Base-by-base conservation (phyloP, 768 basidiomycete genomes). In the Zangia roseola region DNA sequence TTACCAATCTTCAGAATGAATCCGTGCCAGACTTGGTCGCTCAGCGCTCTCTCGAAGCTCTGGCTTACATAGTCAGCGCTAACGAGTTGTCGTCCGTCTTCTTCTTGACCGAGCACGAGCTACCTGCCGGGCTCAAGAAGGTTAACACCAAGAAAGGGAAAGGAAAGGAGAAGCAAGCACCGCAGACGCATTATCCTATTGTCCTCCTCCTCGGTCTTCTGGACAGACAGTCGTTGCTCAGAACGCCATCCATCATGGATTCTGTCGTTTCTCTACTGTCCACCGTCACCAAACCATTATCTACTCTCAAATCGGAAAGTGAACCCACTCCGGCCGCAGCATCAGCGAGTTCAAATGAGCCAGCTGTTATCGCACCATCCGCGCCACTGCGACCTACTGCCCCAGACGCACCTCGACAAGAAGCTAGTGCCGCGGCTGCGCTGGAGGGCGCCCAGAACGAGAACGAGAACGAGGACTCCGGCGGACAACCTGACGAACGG, bases 31-130 rank as follows among this genome's bases (percentile, higher is more conserved):
- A 97, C 58, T 76, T 99, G 36, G 86, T 97, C 46, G 92, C 92
- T 13, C 94, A 97, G 64, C 86, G 95, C 24, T 95, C 92, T 58
- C 78, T 99, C 14, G 97, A 99, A 63, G 90, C 89, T 3, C 73
- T 99, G 60, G 83, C 83, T 0, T 91, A 82, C 64, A 91, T 98
- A 55, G 94, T 97, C 65, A 80, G 76, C 48, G 76, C 83, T 20
- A 98, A 97, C 64, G 87, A 92, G 50, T 67, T 80, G 16, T 89
- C 91, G 1, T 88, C 94, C 1, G 69, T 91, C 16, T 98, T 94
- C 78, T 98, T 99, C 82, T 76, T 99, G 51, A 90, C 86, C 1
- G 97, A 99, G 68, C 93, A 97, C 56, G 97, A 99, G 56, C 74
- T 93, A 28, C 86, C 88, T 6, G 77, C 76, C n/a, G 86, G 88